A percentile compares a stretch with the other conserved stretches of the same genome.
Conservation (phyloP, 257 asterid species). For the Solanum tacnaense region DNA sequence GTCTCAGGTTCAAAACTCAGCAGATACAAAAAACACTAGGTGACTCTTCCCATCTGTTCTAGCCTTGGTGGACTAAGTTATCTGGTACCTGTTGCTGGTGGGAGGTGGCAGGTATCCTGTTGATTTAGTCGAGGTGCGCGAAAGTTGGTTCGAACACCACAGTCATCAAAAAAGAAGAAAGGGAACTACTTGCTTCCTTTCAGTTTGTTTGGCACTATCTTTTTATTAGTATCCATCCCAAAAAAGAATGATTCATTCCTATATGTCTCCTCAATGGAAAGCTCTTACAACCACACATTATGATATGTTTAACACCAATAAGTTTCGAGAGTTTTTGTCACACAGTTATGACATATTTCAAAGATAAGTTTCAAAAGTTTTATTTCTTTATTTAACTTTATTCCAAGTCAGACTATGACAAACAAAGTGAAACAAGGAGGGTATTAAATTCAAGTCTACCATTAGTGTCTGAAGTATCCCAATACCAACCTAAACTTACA, state of each 20-base stretch:
- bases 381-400: not conserved
- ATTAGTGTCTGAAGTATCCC: not conserved
- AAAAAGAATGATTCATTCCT: not conserved
- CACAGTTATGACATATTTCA: not conserved
- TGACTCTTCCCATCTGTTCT: not conserved
- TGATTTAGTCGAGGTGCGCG: not conserved
- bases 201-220: not conserved
- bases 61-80: not conserved
- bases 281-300: not conserved
- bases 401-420: not conserved
- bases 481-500: not conserved
- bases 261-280: not conserved
- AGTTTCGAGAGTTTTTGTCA: not conserved
- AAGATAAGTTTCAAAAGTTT: not conserved
- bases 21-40: not conserved
- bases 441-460: not conserved
- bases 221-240: not conserved
- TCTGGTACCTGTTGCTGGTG: not conserved
- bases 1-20: no score
- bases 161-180: not conserved
- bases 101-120: not conserved
- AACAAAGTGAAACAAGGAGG: not conserved
- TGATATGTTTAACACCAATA: not conserved
- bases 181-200: not conserved
- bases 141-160: not conserved